These are phyloP conservation scores for Linum trigynum DNA, from an alignment of 345 rosid species.

Conservation along the genomic window DNA sequence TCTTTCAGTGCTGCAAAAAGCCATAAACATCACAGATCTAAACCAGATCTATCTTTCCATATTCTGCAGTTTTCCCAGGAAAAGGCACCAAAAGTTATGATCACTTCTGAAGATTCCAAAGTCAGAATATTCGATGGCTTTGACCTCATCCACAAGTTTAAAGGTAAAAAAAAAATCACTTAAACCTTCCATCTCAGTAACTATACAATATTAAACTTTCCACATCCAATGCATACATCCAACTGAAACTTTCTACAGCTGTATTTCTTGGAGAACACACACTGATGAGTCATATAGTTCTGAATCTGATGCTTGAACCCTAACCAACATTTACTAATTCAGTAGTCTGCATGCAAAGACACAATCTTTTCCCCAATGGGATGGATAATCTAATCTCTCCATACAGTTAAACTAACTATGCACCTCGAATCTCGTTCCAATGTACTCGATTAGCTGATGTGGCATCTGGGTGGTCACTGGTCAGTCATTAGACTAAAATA, in stretches of 20 bases:
- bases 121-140: conserved; percentile 51
- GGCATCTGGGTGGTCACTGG: background rate
- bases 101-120: conserved; percentile 71
- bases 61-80: conserved; percentile 49
- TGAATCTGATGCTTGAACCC: background rate
- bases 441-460: no score
- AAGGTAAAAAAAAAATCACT: conserved; percentile 33
- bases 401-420: background rate
- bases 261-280: no score
- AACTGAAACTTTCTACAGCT: no score
- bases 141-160: conserved; percentile 48
- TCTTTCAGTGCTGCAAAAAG: no score
- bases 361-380: background rate
- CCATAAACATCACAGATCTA: background rate
- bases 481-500: conserved; percentile 7
- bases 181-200: no score
- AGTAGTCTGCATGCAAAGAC: background rate
- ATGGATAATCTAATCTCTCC: background rate
- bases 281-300: background rate
- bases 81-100: conserved; percentile 42
- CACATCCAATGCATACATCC: background rate
- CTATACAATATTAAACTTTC: no score
- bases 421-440: no score
- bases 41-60: background rate
- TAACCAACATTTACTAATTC: background rate